Base-by-base conservation (phyloP, 768 basidiomycete species). In the Rossbeevera mucosa region DNA sequence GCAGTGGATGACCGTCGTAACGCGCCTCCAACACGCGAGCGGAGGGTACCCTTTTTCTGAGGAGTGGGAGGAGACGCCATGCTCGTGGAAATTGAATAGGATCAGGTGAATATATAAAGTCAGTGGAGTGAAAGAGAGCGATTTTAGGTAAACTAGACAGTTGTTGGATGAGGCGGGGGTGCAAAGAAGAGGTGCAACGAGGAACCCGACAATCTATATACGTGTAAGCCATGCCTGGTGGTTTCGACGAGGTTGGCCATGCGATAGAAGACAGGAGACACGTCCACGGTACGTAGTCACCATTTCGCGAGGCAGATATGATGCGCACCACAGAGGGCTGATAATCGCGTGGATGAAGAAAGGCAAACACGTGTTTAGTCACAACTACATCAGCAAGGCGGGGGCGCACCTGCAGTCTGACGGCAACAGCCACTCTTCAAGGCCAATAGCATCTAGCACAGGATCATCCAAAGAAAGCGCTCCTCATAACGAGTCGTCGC, bases 1-100 rank as follows among this genome's bases (percentile, higher is more conserved):
- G 77, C 70, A 4, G 80, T 78, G 16, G 85, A 86, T 3, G 83
- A 78, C 47, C 84, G 81, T 7, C 83, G 78, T 64, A 85, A 73
- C 47, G 73, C 79, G 44, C 74, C 76, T 46, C 80, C 80, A 72
- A 86, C 77, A 46, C 85, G 82, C 36, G 74, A 69, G 68, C 85
- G 83, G 62, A 79, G 73, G 42, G 77, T 73, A 2, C 58, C 59
- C 51, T 69, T 69, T 62, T 72, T 77, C 48, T 65, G 67, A 7
- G 71, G 60, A 57, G 61, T 62, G 38, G 64, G 60, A 20, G 64
- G 64, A 46, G 63, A 47, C n/a, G 68, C 40, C 54, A 68, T 66
- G 24, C 44, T 56, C 20, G 69, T 60, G 54, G 60, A 68, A 28
- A 24, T 47, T 40, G 25, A 6, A 53, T 21, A 36, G 20, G 12